Conservation (phyloP, 768 basidiomycete genomes). For the Mycena alexandri region DNA sequence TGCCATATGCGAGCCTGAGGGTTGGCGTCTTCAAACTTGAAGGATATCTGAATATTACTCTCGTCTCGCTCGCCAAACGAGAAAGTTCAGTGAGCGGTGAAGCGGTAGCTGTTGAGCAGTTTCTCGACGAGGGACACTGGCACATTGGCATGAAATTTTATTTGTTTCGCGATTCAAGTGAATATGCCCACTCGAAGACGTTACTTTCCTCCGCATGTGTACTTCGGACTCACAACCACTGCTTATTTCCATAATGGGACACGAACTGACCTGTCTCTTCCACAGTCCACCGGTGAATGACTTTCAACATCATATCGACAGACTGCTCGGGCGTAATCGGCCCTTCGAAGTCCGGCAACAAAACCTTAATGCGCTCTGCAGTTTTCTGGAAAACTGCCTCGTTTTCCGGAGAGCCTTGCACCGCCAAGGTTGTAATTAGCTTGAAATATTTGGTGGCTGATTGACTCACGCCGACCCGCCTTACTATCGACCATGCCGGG, state of each 20-base stretch:
- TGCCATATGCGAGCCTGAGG: constrained; percentile 25
- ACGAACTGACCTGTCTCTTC: constrained; percentile 29
- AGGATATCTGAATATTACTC: no score
- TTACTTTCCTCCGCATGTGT: constrained; percentile 22
- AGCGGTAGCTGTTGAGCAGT: constrained; percentile 19
- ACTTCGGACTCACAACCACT: constrained; percentile 30
- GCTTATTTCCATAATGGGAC: constrained; percentile 28
- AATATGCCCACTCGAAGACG: constrained; percentile 17
- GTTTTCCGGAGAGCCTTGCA: constrained; percentile 28
- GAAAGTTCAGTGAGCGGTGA: background rate
- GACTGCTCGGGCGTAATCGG: constrained; percentile 23
- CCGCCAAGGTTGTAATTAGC: constrained; percentile 17
- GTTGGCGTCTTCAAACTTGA: no score
- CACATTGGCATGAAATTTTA: constrained; percentile 23
- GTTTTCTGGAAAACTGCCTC: constrained; percentile 26
- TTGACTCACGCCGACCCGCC: constrained; percentile 25
- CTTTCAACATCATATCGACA: constrained; percentile 30
- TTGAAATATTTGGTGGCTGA: constrained; percentile 20
- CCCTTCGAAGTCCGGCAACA: constrained; percentile 28
- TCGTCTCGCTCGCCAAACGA: no score
- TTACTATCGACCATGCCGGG: constrained; percentile 30
- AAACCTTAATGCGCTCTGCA: constrained; percentile 21
- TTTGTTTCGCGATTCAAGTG: constrained; percentile 23
- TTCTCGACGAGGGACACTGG: constrained; percentile 17
- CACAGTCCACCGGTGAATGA: constrained; percentile 31